Percentiles rank a stretch among this genome's conserved stretches.
Evolutionary conservation across 2,329 filamentous ascomycete species (phyloP).

Genomic region (Bisporella sp.): DNA sequence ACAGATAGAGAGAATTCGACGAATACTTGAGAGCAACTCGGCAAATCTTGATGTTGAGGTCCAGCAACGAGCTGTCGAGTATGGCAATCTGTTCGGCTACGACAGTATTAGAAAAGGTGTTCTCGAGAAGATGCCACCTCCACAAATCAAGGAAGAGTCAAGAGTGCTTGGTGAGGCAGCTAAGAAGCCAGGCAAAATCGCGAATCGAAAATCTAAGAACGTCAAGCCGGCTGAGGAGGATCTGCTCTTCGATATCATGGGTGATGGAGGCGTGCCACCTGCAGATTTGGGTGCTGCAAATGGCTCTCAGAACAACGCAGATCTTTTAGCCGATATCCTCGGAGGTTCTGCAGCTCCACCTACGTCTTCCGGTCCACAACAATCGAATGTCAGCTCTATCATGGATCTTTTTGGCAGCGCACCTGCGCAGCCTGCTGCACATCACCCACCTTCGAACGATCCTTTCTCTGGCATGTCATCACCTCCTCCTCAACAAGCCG

Average conservation of each 20-base stretch:
- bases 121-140: conserved; percentile 94
- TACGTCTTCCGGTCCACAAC: conserved; percentile 44
- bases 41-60: conserved; percentile 91
- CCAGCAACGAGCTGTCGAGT: conserved; percentile 93
- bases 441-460: conserved; percentile 37
- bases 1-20: conserved; percentile 81
- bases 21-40: conserved; percentile 69
- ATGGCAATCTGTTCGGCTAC: conserved; percentile 86
- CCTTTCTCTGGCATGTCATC: conserved; percentile 43
- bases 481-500: conserved; percentile 40
- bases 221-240: conserved; percentile 86
- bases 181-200: conserved; percentile 58
- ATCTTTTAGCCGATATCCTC: conserved; percentile 86
- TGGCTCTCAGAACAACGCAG: conserved; percentile 64
- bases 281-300: conserved; percentile 59
- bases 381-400: conserved; percentile 62
- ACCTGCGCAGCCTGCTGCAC: conserved; percentile 38
- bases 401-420: conserved; percentile 76
- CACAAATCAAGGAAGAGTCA: conserved; percentile 93
- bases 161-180: conserved; percentile 78
- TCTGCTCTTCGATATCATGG: conserved; percentile 87
- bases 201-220: conserved; percentile 68
- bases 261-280: conserved; percentile 60
- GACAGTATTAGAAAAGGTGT: conserved; percentile 85
- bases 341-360: conserved; percentile 56